Conservation (phyloP, 805 yeast genomes). For the Candida incommunis region DNA sequence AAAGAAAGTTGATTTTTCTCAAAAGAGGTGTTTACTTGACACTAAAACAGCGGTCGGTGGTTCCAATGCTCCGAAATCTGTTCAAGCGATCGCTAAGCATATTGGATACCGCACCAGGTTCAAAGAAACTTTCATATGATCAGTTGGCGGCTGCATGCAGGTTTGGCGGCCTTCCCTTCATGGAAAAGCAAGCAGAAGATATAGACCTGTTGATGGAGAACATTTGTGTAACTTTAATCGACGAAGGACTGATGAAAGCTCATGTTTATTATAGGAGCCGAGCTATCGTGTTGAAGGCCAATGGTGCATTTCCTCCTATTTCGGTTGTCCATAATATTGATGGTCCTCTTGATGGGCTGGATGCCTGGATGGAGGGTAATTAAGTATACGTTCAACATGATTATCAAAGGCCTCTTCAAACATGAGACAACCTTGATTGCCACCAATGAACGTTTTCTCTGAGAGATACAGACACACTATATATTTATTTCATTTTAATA, state of each 20-base stretch:
- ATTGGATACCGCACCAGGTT: conserved; percentile 3
- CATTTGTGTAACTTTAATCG: conserved; percentile 12
- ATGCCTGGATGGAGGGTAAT: background rate
- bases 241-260: conserved; percentile 16
- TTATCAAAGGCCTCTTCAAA: no score
- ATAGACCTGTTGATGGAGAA: conserved; percentile 9
- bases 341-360: background rate
- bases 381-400: background rate
- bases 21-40: conserved; percentile 16
- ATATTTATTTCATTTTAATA: no score
- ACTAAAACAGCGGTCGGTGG: conserved; percentile 13
- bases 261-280: conserved; percentile 9
- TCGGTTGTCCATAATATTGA: conserved; percentile 2
- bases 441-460: no score
- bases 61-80: conserved; percentile 19
- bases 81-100: conserved; percentile 10
- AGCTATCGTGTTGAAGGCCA: conserved; percentile 1
- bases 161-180: conserved; percentile 2
- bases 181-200: background rate
- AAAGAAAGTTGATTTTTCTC: conserved; percentile 14
- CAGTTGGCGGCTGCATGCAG: conserved; percentile 7
- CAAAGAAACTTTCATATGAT: conserved; percentile 7
- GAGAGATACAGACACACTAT: no score
- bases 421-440: no score
- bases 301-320: conserved; percentile 2